Conservation (phyloP, 106 monocot genomes). For the Dendrobium huoshanense region DNA sequence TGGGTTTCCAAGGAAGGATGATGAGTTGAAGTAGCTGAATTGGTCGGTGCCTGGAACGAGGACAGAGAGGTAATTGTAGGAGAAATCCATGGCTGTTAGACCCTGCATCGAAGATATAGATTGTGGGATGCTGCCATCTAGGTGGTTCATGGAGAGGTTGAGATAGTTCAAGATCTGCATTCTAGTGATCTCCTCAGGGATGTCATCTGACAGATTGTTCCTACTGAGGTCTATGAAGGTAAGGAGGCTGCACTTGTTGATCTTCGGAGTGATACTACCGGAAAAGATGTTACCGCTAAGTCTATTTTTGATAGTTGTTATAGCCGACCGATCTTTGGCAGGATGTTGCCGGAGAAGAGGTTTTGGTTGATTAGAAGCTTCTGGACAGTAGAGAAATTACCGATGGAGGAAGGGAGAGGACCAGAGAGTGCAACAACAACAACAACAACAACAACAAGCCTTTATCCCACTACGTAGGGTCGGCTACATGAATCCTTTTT, state of each 20-base stretch:
- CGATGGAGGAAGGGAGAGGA: slow-evolving; percentile 50
- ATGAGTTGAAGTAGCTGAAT: slow-evolving; percentile 95
- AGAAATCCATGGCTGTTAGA: slow-evolving; percentile 80
- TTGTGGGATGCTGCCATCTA: slow-evolving; percentile 53
- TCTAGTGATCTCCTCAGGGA: slow-evolving; percentile 33
- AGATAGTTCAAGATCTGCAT: slow-evolving; percentile 54
- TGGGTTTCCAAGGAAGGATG: slow-evolving; percentile 71
- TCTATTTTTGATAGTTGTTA: slow-evolving; percentile 72
- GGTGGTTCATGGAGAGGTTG: slow-evolving; percentile 47
- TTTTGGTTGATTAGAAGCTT: slow-evolving; percentile 73
- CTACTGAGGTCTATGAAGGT: slow-evolving; percentile 62
- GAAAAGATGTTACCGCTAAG: slow-evolving; percentile 51
- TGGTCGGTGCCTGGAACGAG: slow-evolving; percentile 73
- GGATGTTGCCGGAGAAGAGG: slow-evolving; percentile 43
- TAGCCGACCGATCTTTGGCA: slow-evolving; percentile 49
- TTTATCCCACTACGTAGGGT: too few species aligned
- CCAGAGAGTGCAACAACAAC: slow-evolving; percentile 56
- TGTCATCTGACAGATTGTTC: slow-evolving; percentile 42
- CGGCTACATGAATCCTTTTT: too few species aligned
- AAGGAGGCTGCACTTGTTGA: slow-evolving; percentile 49
- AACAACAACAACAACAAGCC: too few species aligned
- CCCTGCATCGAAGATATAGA: slow-evolving; percentile 82
- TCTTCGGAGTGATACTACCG: slow-evolving; percentile 34
- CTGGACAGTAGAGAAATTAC: slow-evolving; percentile 48
- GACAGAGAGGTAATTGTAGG: slow-evolving; percentile 78